Evolutionary conservation across 768 basidiomycete species (phyloP), one percentile per base, ranked within the genome.

Genomic region (Boletus rex-veris): DNA sequence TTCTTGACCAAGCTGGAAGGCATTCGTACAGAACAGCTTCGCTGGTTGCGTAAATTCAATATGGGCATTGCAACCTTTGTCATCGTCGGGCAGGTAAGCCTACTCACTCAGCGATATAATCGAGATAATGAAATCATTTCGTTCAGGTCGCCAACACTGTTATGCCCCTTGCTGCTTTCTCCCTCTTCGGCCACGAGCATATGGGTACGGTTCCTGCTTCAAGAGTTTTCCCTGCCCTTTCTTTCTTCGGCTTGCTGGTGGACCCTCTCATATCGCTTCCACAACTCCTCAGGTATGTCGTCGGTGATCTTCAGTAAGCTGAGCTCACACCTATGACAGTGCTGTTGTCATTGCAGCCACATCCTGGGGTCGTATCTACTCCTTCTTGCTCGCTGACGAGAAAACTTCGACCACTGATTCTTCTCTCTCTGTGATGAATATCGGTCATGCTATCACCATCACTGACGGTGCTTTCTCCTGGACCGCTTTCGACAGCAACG

Each of bases 161-260:
- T 33, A 69, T 68, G 65, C 67, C 67, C n/a, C 53, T 68, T 24
- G 67, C 67, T 45, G 68, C 67, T 10, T 69, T 68, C 49, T 68
- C 67, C 6, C 54, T 68, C 35, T 69, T 68, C 19, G 67, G 67
- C 10, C 40, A 57, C 24, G 61, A 68, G 53, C 57, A 64, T 45
- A 64, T 69, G 63, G 65, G 65, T 21, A 31, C 3, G 0, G 3
- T 68, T 18, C 28, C 61, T 9, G 10, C 61, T 31, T 54, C 61
- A 12, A 67, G 61, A 39, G 48, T 68, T 16, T 68, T 68, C 41
- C 67, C 67, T 2, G 67, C 67, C 3, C 57, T 68, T 41, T 67
- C 65, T 15, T 69, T 69, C 63, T 69, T 68, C 37, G 65, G 64
- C 15, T 59, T 68, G 67, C 50, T 69, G 37, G 68, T 68, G 37